These are phyloP conservation scores for Staphylotrichum tortipilum DNA, from an alignment of 495 filamentous ascomycete genomes.

Conservation along the genomic window DNA sequence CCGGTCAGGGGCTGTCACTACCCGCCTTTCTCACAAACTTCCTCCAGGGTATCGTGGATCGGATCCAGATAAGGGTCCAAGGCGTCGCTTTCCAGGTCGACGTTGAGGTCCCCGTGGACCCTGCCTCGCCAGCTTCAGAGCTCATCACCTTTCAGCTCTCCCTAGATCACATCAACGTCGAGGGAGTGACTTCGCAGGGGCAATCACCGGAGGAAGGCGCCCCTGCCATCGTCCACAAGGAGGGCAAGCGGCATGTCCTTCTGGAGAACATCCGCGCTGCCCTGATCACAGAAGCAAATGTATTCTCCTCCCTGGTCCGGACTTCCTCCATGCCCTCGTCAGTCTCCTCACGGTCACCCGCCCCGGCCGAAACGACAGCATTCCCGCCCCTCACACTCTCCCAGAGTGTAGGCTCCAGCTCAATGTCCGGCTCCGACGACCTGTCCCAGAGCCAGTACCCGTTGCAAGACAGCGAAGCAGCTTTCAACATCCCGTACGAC, in stretches of 20 bases:
- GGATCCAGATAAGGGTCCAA: conserved; percentile 61
- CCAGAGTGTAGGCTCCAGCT: conserved; percentile 13
- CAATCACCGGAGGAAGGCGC: conserved; percentile 21
- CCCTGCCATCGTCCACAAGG: conserved; percentile 31
- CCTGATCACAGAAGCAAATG: conserved; percentile 61
- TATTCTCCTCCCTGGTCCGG: conserved; percentile 58
- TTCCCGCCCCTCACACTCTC: conserved; percentile 9
- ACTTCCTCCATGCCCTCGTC: conserved; percentile 56
- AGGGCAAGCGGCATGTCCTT: conserved; percentile 57
- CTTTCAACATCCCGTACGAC: conserved; percentile 43
- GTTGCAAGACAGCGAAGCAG: conserved; percentile 39
- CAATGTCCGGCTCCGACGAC: conserved; percentile 16
- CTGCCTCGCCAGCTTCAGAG: conserved; percentile 40
- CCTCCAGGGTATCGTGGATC: conserved; percentile 72
- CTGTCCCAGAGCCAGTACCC: conserved; percentile 25
- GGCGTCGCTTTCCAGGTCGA: conserved; percentile 50
- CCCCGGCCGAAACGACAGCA: conserved; percentile 13
- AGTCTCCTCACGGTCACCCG: conserved; percentile 40
- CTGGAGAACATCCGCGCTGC: conserved; percentile 54
- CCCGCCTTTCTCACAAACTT: conserved; percentile 77
- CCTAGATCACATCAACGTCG: conserved; percentile 56
- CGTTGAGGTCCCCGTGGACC: conserved; percentile 55
- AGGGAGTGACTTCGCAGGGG: conserved; percentile 47
- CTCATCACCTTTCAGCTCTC: conserved; percentile 56
- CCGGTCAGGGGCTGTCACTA: conserved; percentile 62